phyloP scores from a whole-genome alignment of 768 basidiomycete species.

The Thelephora aurantiotincta region DNA sequence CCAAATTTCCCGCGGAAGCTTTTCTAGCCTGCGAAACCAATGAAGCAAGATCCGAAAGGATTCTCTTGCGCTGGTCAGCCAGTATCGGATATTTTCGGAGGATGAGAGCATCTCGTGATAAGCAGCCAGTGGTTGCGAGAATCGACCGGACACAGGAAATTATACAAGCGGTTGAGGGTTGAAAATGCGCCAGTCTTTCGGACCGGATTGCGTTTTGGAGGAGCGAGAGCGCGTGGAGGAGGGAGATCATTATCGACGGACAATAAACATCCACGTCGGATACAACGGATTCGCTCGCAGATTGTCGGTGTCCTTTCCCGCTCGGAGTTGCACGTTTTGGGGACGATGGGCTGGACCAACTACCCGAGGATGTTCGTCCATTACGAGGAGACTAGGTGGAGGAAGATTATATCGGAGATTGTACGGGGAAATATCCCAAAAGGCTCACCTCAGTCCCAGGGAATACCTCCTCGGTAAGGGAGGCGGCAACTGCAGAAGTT shows the following conservation, averaged over 20 bases:
- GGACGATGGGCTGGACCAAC: conserved; percentile 38
- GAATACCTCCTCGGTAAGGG: conserved; percentile 45
- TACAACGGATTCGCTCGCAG: conserved; percentile 29
- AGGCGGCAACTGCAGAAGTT: conserved; percentile 38
- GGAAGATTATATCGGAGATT: neutral
- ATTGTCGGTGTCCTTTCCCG: conserved; percentile 28
- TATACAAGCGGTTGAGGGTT: conserved; percentile 87
- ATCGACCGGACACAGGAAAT: conserved; percentile 88
- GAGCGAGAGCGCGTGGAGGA: conserved; percentile 74
- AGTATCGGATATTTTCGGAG: conserved; percentile 54
- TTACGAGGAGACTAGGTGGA: neutral
- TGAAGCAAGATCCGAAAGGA: conserved; percentile 67
- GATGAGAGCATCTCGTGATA: conserved; percentile 67
- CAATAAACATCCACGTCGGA: conserved; percentile 43
- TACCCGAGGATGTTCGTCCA: conserved; percentile 26
- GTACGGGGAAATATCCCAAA: neutral
- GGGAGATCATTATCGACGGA: conserved; percentile 68
- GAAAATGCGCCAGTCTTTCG: conserved; percentile 73
- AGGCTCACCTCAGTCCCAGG: conserved; percentile 25
- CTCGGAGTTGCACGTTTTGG: conserved; percentile 16
- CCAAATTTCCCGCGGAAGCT: conserved; percentile 34
- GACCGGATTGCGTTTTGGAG: conserved; percentile 74
- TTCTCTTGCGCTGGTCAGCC: conserved; percentile 64
- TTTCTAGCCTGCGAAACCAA: conserved; percentile 72
- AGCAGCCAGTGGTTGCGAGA: conserved; percentile 68